Base-by-base conservation (phyloP, 805 yeast species). In the Candida sakaeoensis region DNA sequence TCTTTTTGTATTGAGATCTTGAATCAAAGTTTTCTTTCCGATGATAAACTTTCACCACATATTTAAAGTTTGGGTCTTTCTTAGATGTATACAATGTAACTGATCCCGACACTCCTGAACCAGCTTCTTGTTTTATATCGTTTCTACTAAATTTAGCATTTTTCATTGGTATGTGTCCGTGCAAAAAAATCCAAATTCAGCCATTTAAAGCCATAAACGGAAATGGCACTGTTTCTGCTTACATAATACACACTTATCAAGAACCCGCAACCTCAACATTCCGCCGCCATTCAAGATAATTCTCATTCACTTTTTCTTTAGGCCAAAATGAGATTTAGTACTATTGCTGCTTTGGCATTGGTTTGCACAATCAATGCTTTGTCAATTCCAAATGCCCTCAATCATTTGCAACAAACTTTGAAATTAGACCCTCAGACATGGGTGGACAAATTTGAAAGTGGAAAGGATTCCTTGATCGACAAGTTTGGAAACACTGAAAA, bases 141-240 rank as follows among this genome's bases (percentile, higher is more conserved):
- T 80, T 67, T 51, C 79, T 85, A 24, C 57, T 67, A 55, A 75
- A 75, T 0, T 23, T 30, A 27, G 77, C 76, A 72, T 44, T 65
- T 66, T 34, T 75, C 68, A 8, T 68, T 68, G 4, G 70, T 54
- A 13, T 77, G 77, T 46, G 60, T 71, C 4, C 63, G 5, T 5
- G 28, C 14, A 10, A 28, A 13, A 12, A 10, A 28, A 15, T 28
- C 32, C 19, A 19, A 26, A 26, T 26, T 14, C n/a, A 26, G 29
- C 6, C 29, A 26, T 26, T 26, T 26, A 12, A 23, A 8, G 29
- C 29, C 29, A 26, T 12, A 26, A 6, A 6, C n/a, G 15, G 29
- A 26, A 26, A 26, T 26, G 29, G 29, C 29, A 26, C 5, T 5
- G 5, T 12, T 12, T n/a, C n/a, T n/a, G 26, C 26, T 23, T 23